Conservation (phyloP, 2,329 filamentous ascomycete genomes). For the Thielaviopsis euricoi region DNA sequence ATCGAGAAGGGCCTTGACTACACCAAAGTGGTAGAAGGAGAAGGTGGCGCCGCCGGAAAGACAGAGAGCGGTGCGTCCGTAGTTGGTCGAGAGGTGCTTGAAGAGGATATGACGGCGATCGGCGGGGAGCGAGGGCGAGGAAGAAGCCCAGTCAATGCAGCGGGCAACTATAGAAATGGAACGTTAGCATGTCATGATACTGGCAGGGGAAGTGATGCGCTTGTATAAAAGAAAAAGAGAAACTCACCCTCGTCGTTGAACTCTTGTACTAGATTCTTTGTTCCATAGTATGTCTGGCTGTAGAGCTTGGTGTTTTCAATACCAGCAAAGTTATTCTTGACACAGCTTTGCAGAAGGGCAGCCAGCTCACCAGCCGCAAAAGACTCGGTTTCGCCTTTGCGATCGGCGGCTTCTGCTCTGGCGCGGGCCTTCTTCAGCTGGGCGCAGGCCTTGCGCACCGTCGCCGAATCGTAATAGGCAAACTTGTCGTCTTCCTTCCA, state of each 20-base stretch:
- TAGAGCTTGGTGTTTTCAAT: constrained; percentile 91
- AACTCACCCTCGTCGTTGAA: constrained; percentile 65
- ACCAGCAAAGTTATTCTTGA: constrained; percentile 95
- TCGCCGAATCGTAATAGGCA: constrained; percentile 78
- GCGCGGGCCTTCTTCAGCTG: constrained; percentile 54
- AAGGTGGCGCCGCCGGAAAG: constrained; percentile 87
- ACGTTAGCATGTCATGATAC: not conserved
- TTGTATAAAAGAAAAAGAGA: constrained; percentile 1
- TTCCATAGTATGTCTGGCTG: constrained; percentile 92
- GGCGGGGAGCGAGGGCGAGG: constrained; percentile 5
- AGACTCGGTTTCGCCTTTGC: constrained; percentile 18
- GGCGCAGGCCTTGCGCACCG: constrained; percentile 57
- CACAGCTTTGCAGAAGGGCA: constrained; percentile 67
- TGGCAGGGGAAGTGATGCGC: too few relatives aligned
- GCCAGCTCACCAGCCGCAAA: constrained; percentile 45
- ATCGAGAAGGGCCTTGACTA: constrained; percentile 77
- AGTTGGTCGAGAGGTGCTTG: constrained; percentile 80
- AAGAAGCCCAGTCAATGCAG: constrained; percentile 10
- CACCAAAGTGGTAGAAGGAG: constrained; percentile 92
- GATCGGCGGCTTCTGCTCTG: constrained; percentile 35
- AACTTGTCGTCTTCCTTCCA: constrained; percentile 69
- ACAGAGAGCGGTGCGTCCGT: constrained; percentile 80
- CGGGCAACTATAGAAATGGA: constrained; percentile 2
- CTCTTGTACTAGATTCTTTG: constrained; percentile 83
- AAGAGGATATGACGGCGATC: constrained; percentile 38